A percentile compares a stretch with the other conserved stretches of the same genome.
Conservation (phyloP, 2,329 filamentous ascomycete species). For the Cytospora leucostoma region DNA sequence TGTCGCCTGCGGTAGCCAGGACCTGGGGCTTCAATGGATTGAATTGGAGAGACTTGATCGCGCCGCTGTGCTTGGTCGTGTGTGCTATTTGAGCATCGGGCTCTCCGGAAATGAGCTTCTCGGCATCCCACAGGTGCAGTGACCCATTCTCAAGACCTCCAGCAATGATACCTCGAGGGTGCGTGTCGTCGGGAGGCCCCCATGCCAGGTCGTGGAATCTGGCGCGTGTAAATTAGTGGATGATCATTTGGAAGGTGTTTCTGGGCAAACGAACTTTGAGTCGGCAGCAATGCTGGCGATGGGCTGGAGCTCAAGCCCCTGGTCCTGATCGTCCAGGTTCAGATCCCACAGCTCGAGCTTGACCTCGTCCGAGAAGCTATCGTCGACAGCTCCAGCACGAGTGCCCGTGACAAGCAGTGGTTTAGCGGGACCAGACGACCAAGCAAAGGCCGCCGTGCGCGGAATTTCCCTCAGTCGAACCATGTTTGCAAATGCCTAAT, state of each 20-base stretch:
- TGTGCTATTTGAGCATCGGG: slow-evolving; percentile 80
- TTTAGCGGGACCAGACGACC: slow-evolving; percentile 79
- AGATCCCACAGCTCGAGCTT: slow-evolving; percentile 97
- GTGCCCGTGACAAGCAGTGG: slow-evolving; percentile 92
- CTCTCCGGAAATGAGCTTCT: slow-evolving; percentile 59
- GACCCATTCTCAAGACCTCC: slow-evolving; percentile 94
- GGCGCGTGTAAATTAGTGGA: slow-evolving; percentile 27
- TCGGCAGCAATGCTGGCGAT: slow-evolving; percentile 82
- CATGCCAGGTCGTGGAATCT: slow-evolving; percentile 98
- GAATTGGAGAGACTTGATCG: slow-evolving; percentile 95
- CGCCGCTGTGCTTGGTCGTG: slow-evolving; percentile 85
- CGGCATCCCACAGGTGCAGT: slow-evolving; percentile 91
- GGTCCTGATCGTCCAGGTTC: slow-evolving; percentile 73
- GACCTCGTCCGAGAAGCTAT: slow-evolving; percentile 96
- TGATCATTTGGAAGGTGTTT: neutral
- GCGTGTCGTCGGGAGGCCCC: slow-evolving; percentile 77
- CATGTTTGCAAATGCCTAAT: slow-evolving; percentile 56
- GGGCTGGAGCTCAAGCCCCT: slow-evolving; percentile 82
- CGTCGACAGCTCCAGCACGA: slow-evolving; percentile 90
- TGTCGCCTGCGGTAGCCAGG: slow-evolving; percentile 87
- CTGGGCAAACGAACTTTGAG: slow-evolving; percentile 68
- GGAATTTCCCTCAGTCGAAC: slow-evolving; percentile 95
- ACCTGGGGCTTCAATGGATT: slow-evolving; percentile 91
- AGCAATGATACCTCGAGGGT: slow-evolving; percentile 86
- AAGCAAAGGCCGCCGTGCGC: slow-evolving; percentile 94